Base-by-base conservation (phyloP, 208 protist species). In the Acanthamoeba royreba region DNA sequence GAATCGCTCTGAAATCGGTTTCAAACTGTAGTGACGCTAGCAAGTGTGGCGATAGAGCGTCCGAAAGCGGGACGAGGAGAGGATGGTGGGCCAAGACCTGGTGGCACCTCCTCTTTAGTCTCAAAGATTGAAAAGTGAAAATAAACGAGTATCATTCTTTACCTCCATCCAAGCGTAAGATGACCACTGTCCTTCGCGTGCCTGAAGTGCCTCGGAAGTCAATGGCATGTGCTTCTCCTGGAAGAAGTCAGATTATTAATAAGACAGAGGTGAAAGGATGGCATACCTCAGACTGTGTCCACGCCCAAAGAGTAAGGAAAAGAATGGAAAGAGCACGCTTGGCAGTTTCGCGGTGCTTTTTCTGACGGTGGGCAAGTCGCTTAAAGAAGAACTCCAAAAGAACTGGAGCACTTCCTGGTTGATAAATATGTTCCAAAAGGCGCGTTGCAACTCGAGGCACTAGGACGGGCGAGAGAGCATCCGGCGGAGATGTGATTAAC, bases 271-370 rank as follows among this genome's bases (percentile, higher is more conserved):
- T n/a, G n/a, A n/a, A n/a, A n/a, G n/a, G n/a, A n/a, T n/a, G n/a
- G 25, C 49, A 7, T 28, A 66, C 49, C 19, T 63, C 81, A 22
- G 49, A 45, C 19, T 61, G 81, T 13, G 45, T 43, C 52, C 81
- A 55, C 1, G 45, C 40, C 81, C 81, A 88, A 17, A 88, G 49
- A n/a, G 81, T 66, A 17, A 88, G 46, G 31, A 88, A 17, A 17
- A 88, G 81, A 8, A 88, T 38, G n/a, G 81, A 88, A 35, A 88
- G 52, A n/a, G 81, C 81, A 22, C 81, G 45, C 81, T 88, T 88
- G 81, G 49, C 81, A 31, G 81, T 88, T 5, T 88, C 81, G 45
- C 81, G 45, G 15, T 88, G 49, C 81, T 88, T 88, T 7, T 61
- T 53, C 46, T 88, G 45, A 1, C 81, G 81, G n/a, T 88, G 42